phyloP scores from a whole-genome alignment of 768 basidiomycete genomes.

The Tricholoma matsutake region DNA sequence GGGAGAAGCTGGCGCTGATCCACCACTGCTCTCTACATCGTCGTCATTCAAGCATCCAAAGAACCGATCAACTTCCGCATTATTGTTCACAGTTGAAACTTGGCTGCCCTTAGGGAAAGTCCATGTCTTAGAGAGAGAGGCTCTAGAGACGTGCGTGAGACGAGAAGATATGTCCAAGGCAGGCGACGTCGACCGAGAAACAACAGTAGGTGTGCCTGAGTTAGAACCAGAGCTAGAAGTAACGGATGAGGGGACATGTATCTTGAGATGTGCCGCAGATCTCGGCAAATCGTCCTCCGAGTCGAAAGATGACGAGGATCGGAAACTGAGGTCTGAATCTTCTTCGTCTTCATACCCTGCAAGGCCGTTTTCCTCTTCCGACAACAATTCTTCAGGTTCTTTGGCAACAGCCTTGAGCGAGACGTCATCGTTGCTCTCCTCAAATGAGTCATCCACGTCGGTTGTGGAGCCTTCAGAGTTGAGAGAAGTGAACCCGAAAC shows the following conservation, averaged over 20 bases:
- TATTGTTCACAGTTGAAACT: constrained; percentile 16
- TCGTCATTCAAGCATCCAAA: constrained; percentile 69
- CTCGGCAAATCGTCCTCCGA: constrained; percentile 49
- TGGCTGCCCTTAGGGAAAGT: constrained; percentile 50
- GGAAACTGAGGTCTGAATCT: constrained; percentile 49
- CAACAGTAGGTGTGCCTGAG: constrained; percentile 22
- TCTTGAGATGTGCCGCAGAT: constrained; percentile 26
- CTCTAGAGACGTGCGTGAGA: constrained; percentile 27
- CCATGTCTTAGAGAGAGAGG: constrained; percentile 66
- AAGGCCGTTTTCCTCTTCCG: constrained; percentile 55
- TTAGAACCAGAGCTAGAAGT: constrained; percentile 18
- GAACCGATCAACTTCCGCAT: constrained; percentile 63
- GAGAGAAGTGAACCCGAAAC: constrained; percentile 54
- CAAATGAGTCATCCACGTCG: constrained; percentile 58
- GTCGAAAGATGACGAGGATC: constrained; percentile 51
- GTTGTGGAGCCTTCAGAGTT: constrained; percentile 66
- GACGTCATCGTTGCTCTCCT: constrained; percentile 42
- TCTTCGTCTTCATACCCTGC: constrained; percentile 71
- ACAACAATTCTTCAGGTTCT: constrained; percentile 40
- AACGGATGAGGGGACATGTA: constrained; percentile 15
- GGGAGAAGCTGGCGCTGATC: constrained; percentile 41
- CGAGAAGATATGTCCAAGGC: constrained; percentile 24
- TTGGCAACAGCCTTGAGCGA: constrained; percentile 57
- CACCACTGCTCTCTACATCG: constrained; percentile 29
- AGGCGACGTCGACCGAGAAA: constrained; percentile 13